phyloP scores from a whole-genome alignment of 352 stramenopile species.

The Saprolegnia parasitica region DNA sequence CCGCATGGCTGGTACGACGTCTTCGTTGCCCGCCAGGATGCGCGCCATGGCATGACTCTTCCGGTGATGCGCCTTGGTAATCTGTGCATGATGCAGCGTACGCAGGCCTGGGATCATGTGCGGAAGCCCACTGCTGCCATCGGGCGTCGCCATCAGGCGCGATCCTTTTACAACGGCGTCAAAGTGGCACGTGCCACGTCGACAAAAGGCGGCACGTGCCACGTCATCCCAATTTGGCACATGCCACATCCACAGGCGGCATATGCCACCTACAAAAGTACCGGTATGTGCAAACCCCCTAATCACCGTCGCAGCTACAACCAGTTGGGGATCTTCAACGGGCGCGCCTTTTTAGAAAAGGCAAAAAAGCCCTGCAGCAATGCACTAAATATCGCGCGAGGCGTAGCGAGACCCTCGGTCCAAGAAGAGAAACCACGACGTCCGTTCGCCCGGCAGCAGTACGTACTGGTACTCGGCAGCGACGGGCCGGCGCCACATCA shows the following conservation, averaged over 20 bases:
- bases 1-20: constrained; percentile 11
- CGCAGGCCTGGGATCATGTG: neutral
- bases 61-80: constrained; percentile 14
- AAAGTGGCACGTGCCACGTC: neutral
- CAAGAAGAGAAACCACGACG: neutral
- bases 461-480: neutral
- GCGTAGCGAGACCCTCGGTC: neutral
- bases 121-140: neutral
- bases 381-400: too few species aligned
- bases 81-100: constrained; percentile 23
- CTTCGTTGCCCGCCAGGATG: constrained; percentile 23
- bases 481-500: constrained; percentile 10
- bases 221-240: neutral
- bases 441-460: neutral
- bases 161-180: neutral
- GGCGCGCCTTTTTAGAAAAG: too few species aligned
- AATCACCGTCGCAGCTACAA: too few species aligned
- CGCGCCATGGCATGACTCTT: constrained; percentile 28
- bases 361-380: constrained; percentile 5
- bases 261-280: neutral
- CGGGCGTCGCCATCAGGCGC: neutral
- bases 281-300: too few species aligned
- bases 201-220: neutral
- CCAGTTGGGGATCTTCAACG: too few species aligned
- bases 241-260: neutral